phyloP scores from a whole-genome alignment of 2,329 filamentous ascomycete species.

The Aureobasidium sp. region DNA sequence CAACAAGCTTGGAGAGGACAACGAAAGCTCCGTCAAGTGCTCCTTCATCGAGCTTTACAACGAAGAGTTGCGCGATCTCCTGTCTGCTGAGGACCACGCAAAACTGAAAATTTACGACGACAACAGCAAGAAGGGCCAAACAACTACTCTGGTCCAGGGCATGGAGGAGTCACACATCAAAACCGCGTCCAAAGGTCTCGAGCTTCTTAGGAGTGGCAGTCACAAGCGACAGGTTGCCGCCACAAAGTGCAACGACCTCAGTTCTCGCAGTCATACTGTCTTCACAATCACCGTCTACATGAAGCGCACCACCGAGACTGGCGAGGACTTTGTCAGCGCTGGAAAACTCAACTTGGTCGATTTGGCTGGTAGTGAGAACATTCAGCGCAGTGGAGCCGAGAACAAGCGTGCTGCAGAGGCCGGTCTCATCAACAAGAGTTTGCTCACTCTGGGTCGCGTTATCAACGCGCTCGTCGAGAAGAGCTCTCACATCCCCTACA shows the following conservation, averaged over 20 bases:
- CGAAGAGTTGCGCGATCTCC: constrained; percentile 86
- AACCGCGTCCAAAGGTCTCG: constrained; percentile 75
- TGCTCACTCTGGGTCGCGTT: constrained; percentile 88
- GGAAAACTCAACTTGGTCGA: constrained; percentile 97
- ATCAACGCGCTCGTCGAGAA: constrained; percentile 96
- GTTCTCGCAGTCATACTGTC: constrained; percentile 92
- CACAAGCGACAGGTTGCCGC: constrained; percentile 95
- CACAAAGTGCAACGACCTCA: constrained; percentile 98
- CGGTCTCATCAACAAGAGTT: constrained; percentile 94
- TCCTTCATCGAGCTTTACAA: constrained; percentile 99
- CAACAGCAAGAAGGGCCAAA: constrained; percentile 74
- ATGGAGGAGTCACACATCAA: constrained; percentile 97
- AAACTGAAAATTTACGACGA: constrained; percentile 98
- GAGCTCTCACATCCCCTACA: constrained; percentile 79
- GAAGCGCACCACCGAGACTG: constrained; percentile 72
- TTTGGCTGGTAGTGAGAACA: constrained; percentile 94
- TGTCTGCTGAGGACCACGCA: constrained; percentile 69
- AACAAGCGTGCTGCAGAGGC: constrained; percentile 96
- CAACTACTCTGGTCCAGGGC: constrained; percentile 83
- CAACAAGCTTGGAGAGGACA: constrained; percentile 68
- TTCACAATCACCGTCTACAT: constrained; percentile 93
- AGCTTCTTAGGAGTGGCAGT: constrained; percentile 80
- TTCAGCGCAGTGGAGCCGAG: constrained; percentile 91
- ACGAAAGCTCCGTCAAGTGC: constrained; percentile 87
- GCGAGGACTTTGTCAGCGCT: constrained; percentile 81